A percentile compares a stretch with the other conserved stretches of the same genome.
phyloP scores from a whole-genome alignment of 2,329 filamentous ascomycete species.

The Penicillium aurantiogriseum region DNA sequence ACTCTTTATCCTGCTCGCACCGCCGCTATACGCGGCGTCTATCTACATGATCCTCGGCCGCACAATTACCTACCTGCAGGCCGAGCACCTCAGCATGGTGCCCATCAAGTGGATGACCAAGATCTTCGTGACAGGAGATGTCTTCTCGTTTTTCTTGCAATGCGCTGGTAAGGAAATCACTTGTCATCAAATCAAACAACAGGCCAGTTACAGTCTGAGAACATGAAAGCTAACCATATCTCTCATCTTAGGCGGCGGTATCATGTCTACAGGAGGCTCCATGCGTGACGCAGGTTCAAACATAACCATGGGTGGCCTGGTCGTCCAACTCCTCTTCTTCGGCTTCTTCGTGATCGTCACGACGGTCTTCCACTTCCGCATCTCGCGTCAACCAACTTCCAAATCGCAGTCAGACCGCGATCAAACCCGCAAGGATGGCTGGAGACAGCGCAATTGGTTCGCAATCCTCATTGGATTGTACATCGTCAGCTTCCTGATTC shows the following conservation, averaged over 20 bases:
- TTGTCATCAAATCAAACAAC: not conserved
- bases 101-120: slow-evolving; percentile 39
- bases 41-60: slow-evolving; percentile 43
- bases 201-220: not conserved
- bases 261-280: slow-evolving; percentile 26
- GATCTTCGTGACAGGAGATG: slow-evolving; percentile 36
- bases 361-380: slow-evolving; percentile 50
- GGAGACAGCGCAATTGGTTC: slow-evolving; percentile 20
- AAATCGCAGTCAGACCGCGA: slow-evolving; percentile 14
- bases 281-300: slow-evolving; percentile 24
- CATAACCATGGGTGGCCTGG: slow-evolving; percentile 56
- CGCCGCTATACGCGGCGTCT: slow-evolving; percentile 42
- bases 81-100: slow-evolving; percentile 35
- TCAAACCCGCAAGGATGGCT: slow-evolving; percentile 9
- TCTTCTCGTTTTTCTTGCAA: slow-evolving; percentile 36
- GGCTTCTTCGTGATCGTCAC: slow-evolving; percentile 55
- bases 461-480: slow-evolving; percentile 21
- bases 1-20: slow-evolving; percentile 38
- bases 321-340: slow-evolving; percentile 60
- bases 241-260: slow-evolving; percentile 27
- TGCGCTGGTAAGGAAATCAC: slow-evolving; percentile 21
- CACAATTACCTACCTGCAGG: slow-evolving; percentile 34
- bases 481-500: slow-evolving; percentile 23
- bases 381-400: slow-evolving; percentile 24
- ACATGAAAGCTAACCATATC: not conserved